Evolutionary conservation across 495 filamentous ascomycete species (phyloP).

Genomic region (Entonaema liquescens): DNA sequence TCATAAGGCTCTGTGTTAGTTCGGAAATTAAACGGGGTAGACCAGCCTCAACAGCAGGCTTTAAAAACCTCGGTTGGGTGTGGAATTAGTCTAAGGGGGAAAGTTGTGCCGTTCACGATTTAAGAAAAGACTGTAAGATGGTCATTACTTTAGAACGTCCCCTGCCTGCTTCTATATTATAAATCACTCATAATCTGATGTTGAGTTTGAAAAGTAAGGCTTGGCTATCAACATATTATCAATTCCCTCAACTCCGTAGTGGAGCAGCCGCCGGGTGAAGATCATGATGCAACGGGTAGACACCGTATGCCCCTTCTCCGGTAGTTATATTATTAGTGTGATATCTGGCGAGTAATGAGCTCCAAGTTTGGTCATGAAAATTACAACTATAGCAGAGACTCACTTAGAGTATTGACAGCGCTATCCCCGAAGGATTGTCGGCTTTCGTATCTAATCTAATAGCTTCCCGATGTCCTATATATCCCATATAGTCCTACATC

Average conservation of each 20-base stretch:
- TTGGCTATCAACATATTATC: background rate
- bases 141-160: background rate
- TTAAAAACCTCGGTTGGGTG: background rate
- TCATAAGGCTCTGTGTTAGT: background rate
- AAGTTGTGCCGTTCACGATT: background rate
- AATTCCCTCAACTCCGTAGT: background rate
- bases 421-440: background rate
- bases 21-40: background rate
- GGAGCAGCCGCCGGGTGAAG: background rate
- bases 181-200: background rate
- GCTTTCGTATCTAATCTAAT: too few relatives aligned
- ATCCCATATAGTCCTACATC: too few relatives aligned
- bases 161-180: background rate
- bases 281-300: background rate
- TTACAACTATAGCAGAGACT: background rate
- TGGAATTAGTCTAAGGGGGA: background rate
- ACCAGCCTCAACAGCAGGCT: background rate
- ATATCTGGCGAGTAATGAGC: background rate
- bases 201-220: too few relatives aligned
- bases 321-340: too few relatives aligned
- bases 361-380: background rate
- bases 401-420: background rate
- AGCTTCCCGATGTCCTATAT: too few relatives aligned
- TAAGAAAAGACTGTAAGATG: background rate
- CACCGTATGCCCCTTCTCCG: background rate